Conservation (phyloP, 2,329 filamentous ascomycete species). For the Alternaria ethzedia region DNA sequence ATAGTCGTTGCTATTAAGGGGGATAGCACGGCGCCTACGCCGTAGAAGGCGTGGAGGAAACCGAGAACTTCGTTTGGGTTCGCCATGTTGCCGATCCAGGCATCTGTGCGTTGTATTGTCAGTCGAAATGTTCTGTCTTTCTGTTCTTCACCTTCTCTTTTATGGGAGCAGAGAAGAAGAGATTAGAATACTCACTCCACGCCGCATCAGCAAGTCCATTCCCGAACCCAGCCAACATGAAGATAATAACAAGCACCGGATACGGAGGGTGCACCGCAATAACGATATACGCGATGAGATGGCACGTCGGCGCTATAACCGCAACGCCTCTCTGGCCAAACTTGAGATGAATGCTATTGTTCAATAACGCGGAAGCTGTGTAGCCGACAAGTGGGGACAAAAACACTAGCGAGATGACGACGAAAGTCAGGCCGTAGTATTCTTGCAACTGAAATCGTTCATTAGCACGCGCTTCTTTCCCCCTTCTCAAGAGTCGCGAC, state of each 20-base stretch:
- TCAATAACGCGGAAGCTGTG: slow-evolving; percentile 66
- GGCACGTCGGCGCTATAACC: slow-evolving; percentile 66
- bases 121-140: background rate
- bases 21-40: slow-evolving; percentile 71
- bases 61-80: slow-evolving; percentile 77
- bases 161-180: background rate
- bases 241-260: slow-evolving; percentile 68
- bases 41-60: slow-evolving; percentile 74
- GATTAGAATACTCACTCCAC: slow-evolving; percentile 45
- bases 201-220: slow-evolving; percentile 71
- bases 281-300: slow-evolving; percentile 69
- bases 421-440: slow-evolving; percentile 68
- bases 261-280: slow-evolving; percentile 73
- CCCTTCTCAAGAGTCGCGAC: background rate
- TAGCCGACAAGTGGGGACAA: slow-evolving; percentile 72
- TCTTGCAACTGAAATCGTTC: slow-evolving; percentile 59
- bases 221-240: slow-evolving; percentile 72
- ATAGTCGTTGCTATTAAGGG: slow-evolving; percentile 76
- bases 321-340: slow-evolving; percentile 76
- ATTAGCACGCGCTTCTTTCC: background rate
- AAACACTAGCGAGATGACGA: slow-evolving; percentile 70
- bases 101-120: slow-evolving; percentile 26
- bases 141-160: background rate
- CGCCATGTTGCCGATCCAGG: slow-evolving; percentile 73
- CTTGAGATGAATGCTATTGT: slow-evolving; percentile 68